Percentiles rank a stretch among this genome's conserved stretches.
phyloP scores from a whole-genome alignment of 2,329 filamentous ascomycete species.

The Tolypocladium cylindrosporum region DNA sequence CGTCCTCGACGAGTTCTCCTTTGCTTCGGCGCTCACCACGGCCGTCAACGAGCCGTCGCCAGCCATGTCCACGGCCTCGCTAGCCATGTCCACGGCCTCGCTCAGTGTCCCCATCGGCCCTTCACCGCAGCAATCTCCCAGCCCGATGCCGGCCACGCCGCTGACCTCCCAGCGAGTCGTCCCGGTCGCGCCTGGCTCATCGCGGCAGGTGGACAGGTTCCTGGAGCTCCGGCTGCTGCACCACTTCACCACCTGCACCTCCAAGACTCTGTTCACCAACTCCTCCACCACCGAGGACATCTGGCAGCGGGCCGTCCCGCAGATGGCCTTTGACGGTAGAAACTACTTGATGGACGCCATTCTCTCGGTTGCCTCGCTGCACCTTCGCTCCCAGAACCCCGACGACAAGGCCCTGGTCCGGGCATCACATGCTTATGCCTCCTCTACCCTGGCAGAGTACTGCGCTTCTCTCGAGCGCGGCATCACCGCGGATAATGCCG shows the following conservation, averaged over 20 bases:
- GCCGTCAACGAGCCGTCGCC: neutral
- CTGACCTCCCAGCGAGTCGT: slow-evolving; percentile 1
- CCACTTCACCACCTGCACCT: slow-evolving; percentile 52
- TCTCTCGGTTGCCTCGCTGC: slow-evolving; percentile 53
- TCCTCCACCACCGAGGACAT: slow-evolving; percentile 42
- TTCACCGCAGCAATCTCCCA: neutral
- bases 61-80: slow-evolving; percentile 9
- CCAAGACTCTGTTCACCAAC: slow-evolving; percentile 47
- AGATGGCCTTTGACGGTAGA: slow-evolving; percentile 48
- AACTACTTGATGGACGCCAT: slow-evolving; percentile 53
- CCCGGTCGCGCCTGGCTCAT: slow-evolving; percentile 18
- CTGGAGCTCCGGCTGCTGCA: slow-evolving; percentile 55
- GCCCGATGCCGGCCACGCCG: neutral
- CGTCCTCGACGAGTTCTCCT: slow-evolving; percentile 32
- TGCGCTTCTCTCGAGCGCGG: slow-evolving; percentile 45
- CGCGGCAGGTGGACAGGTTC: slow-evolving; percentile 31
- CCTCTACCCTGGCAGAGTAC: slow-evolving; percentile 52
- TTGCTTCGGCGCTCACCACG: slow-evolving; percentile 19
- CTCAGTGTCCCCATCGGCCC: slow-evolving; percentile 13
- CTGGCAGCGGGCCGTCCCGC: slow-evolving; percentile 51
- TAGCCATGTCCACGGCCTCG: slow-evolving; percentile 9
- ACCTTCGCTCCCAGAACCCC: slow-evolving; percentile 45
- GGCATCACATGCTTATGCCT: slow-evolving; percentile 56
- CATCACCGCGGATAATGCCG: slow-evolving; percentile 48
- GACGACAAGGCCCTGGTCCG: slow-evolving; percentile 50